A percentile compares a stretch with the other conserved stretches of the same genome.
Evolutionary conservation across 1,284 basidiomycete species (phyloP).

Genomic region (Anthracocystis walkeri): DNA sequence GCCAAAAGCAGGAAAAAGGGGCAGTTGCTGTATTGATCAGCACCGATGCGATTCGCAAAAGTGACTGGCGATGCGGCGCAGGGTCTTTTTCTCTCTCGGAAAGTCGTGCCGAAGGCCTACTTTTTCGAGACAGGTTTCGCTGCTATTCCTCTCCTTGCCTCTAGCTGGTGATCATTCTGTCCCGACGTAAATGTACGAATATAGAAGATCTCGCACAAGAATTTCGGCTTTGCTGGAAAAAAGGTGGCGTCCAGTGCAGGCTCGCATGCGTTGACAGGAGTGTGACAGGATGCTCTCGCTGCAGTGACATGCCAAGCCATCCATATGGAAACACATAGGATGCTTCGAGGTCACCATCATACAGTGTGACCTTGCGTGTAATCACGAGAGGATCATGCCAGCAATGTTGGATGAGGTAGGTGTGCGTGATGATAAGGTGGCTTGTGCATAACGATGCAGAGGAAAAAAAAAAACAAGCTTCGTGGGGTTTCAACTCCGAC

Average conservation of each 20-base stretch:
- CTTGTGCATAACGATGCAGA: neutral
- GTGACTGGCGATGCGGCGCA: neutral
- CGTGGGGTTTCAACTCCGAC: conserved; percentile 1
- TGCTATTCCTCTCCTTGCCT: neutral
- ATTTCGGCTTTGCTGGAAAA: neutral
- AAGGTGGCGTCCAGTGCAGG: neutral
- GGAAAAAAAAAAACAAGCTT: neutral
- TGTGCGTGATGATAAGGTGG: neutral
- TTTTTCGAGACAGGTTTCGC: too few species aligned
- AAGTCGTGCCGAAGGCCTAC: neutral
- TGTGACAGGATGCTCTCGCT: neutral
- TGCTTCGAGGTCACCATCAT: too few species aligned
- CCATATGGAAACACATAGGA: neutral
- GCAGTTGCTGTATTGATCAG: neutral
- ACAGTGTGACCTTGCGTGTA: too few species aligned
- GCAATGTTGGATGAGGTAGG: neutral
- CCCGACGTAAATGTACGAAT: neutral
- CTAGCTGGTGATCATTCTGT: neutral
- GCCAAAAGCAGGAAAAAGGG: neutral
- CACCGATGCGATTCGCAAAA: neutral
- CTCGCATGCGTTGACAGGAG: conserved; percentile 1
- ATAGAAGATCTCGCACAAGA: neutral
- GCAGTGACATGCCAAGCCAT: neutral
- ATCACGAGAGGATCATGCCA: neutral
- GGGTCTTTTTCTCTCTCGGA: neutral